Conservation (phyloP, 2,329 filamentous ascomycete species). For the Pseudopithomyces maydicus region DNA sequence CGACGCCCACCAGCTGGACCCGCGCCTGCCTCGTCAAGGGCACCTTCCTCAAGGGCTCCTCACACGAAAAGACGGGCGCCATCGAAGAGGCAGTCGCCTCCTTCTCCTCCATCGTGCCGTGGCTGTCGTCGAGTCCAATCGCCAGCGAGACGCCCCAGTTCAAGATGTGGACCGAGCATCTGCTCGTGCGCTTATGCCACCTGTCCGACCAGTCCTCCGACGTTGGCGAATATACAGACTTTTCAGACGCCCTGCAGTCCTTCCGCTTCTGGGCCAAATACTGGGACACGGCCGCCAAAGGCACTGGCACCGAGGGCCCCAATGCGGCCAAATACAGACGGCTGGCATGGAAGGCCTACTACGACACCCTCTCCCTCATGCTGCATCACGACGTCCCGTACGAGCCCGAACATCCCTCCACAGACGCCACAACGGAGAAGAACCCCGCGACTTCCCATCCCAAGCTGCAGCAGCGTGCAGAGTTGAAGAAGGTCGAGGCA, state of each 20-base stretch:
- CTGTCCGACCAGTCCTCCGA: conserved; percentile 65
- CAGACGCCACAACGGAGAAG: conserved; percentile 25
- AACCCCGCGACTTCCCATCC: conserved; percentile 29
- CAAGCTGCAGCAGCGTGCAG: conserved; percentile 64
- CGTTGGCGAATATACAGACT: conserved; percentile 31
- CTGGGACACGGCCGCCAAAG: conserved; percentile 55
- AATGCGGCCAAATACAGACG: conserved; percentile 52
- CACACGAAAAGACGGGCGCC: conserved; percentile 50
- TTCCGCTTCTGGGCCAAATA: conserved; percentile 71
- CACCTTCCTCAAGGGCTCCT: conserved; percentile 69
- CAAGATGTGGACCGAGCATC: conserved; percentile 77
- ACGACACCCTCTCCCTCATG: conserved; percentile 76
- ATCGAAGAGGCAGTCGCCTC: conserved; percentile 66
- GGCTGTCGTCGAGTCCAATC: conserved; percentile 62
- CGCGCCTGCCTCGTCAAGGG: conserved; percentile 80
- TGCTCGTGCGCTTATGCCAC: conserved; percentile 76
- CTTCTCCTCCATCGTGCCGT: conserved; percentile 69
- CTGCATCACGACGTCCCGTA: conserved; percentile 70
- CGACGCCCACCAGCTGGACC: conserved; percentile 72
- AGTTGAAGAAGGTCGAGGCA: conserved; percentile 78
- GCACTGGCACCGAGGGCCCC: conserved; percentile 19
- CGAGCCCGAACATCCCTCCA: conserved; percentile 48
- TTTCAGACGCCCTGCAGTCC: conserved; percentile 48
- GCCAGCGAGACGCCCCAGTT: conserved; percentile 60
- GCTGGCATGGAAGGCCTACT: conserved; percentile 84